Evolutionary conservation across 2,329 filamentous ascomycete genomes (phyloP), one percentile per base, ranked within the genome.

Genomic region (Pseudogymnoascus sp.): DNA sequence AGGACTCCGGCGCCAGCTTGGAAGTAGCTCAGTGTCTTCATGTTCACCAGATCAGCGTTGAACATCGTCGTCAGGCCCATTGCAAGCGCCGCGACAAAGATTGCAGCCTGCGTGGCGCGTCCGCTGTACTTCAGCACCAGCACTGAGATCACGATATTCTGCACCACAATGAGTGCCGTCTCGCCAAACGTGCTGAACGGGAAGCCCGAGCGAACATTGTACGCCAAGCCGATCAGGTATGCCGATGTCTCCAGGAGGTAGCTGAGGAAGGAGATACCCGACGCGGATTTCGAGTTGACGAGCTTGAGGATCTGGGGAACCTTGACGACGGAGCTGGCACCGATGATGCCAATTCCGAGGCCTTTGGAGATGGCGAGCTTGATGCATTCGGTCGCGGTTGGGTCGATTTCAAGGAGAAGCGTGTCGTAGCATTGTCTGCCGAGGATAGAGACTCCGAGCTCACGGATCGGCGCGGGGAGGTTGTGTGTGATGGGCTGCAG

Each of bases 101-200:
- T 80, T 1, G 88, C 91, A 0, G 92, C 91, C 3, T 84, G 80
- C 53, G 82, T 81, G 0, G 81, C 79, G 68, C 85, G 84, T 8
- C 89, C 89, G 64, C 85, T 87, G 75, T 92, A 97, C 73, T 89
- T 88, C 74, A 99, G 80, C 43, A 99, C 92, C 70, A 97, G 77
- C 60, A 92, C 85, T 4, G 88, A 88, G 74, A 99, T 96, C 65
- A 92, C 84, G 46, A 97, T 85, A 77, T 99, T 96, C 80, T 99
- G 95, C 64, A 88, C 87, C 60, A 95, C 84, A 70, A 99, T 97
- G 72, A 97, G 81, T 38, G 90, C 92, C 28, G 91, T 93, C 83
- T 99, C 95, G 75, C 95, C 95, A 75, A 90, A 99, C 9, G 95
- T 99, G 82, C 89, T 96, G 78, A 99, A 97, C 2, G 95, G 93